These are phyloP conservation scores for Neonectria magnoliae DNA, from an alignment of 2,329 filamentous ascomycete species.

Conservation along the genomic window DNA sequence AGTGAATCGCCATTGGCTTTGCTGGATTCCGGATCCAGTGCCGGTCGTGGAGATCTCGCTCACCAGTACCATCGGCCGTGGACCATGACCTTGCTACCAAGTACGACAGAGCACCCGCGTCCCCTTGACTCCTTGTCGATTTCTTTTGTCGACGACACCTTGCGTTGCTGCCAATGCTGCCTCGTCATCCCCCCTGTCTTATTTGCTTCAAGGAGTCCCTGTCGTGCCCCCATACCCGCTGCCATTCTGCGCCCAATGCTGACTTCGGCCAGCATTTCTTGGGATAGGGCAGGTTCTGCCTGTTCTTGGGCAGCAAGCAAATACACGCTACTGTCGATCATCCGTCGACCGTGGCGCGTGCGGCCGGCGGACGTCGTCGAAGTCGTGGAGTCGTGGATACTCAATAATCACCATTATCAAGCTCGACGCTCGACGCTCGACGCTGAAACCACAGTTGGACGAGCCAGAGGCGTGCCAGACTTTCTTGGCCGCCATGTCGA, in stretches of 20 bases:
- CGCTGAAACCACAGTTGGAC: slow-evolving; percentile 19
- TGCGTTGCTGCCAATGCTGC: slow-evolving; percentile 2
- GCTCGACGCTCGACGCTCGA: slow-evolving; percentile 21
- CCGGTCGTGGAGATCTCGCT: slow-evolving; percentile 17
- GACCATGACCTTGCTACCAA: neutral
- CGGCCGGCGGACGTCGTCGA: slow-evolving; percentile 12
- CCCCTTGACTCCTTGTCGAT: neutral
- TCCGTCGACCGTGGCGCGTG: slow-evolving; percentile 34
- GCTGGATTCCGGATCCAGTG: slow-evolving; percentile 13
- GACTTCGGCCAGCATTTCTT: slow-evolving; percentile 14
- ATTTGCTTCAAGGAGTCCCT: slow-evolving; percentile 7
- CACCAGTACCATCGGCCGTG: slow-evolving; percentile 3
- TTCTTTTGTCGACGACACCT: neutral
- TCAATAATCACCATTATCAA: slow-evolving; percentile 4
- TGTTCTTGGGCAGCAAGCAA: slow-evolving; percentile 10
- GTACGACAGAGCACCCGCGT: neutral
- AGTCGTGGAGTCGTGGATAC: slow-evolving; percentile 18
- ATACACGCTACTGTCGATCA: slow-evolving; percentile 43
- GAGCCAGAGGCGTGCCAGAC: slow-evolving; percentile 12
- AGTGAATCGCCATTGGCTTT: slow-evolving; percentile 8
- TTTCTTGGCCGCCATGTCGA: slow-evolving; percentile 1
- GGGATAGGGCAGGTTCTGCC: neutral
- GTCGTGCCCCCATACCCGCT: slow-evolving; percentile 8
- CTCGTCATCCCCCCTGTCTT: slow-evolving; percentile 2
- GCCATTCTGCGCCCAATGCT: slow-evolving; percentile 20